A percentile compares a stretch with the other conserved stretches of the same genome.
phyloP scores from a whole-genome alignment of 345 rosid genomes.

The Populus davidiana region DNA sequence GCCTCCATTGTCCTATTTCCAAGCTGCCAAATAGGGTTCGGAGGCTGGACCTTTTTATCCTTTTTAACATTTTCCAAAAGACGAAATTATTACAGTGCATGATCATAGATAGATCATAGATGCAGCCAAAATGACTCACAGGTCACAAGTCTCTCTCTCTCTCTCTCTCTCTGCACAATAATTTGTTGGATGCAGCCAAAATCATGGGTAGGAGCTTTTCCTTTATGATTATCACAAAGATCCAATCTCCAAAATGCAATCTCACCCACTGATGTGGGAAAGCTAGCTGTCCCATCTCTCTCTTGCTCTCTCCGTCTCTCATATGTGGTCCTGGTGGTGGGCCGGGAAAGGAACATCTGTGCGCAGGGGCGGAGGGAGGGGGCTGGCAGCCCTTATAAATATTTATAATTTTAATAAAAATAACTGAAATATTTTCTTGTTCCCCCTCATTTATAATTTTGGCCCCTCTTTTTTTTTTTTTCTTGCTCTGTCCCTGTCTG shows the following conservation, averaged over 20 bases:
- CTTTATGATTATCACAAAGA: not conserved
- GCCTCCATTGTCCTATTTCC: not conserved
- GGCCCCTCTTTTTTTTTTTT: too few species aligned
- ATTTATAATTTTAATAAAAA: too few species aligned
- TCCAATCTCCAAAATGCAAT: not conserved
- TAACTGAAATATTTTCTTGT: too few species aligned
- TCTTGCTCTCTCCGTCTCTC: too few species aligned
- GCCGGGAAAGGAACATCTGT: not conserved
- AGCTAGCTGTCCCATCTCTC: not conserved
- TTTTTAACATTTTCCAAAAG: not conserved
- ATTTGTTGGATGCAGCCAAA: not conserved
- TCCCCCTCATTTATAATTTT: too few species aligned
- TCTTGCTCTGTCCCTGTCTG: not conserved
- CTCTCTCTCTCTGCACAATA: not conserved
- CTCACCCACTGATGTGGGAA: slow-evolving; percentile 7
- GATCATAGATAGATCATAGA: not conserved
- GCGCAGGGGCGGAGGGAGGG: too few species aligned
- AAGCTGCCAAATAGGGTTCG: not conserved
- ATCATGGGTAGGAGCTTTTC: not conserved
- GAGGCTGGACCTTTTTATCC: not conserved
- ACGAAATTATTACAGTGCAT: not conserved
- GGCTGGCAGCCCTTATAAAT: too few species aligned
- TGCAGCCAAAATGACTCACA: not conserved
- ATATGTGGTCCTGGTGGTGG: not conserved
- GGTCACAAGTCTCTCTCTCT: too few species aligned